A percentile compares a stretch with the other conserved stretches of the same genome.
These are phyloP conservation scores for Anisodus tanguticus DNA, from an alignment of 257 asterid genomes.

Conservation along the genomic window DNA sequence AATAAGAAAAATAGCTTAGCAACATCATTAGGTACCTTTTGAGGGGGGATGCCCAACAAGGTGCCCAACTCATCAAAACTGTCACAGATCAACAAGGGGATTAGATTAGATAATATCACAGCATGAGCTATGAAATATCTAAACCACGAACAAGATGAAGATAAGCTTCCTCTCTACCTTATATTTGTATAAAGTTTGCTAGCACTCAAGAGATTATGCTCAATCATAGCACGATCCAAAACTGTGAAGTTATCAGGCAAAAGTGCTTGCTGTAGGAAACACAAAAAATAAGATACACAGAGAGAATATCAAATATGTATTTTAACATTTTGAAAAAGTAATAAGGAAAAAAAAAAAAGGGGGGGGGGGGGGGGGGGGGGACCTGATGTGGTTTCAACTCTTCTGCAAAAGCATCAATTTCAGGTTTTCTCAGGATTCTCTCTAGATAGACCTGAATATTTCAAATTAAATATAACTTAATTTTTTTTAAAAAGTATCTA, in stretches of 20 bases:
- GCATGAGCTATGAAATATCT: constrained; percentile 26
- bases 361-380: no score
- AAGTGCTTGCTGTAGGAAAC: constrained; percentile 68
- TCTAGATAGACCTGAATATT: constrained; percentile 85
- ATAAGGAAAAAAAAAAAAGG: neutral
- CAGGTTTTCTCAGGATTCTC: constrained; percentile 94
- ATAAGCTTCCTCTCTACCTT: constrained; percentile 53
- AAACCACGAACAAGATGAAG: constrained; percentile 28
- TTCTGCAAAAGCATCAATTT: constrained; percentile 96
- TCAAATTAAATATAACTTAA: constrained; percentile 28
- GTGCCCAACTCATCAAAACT: constrained; percentile 96
- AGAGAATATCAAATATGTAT: constrained; percentile 20
- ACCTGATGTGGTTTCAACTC: constrained; percentile 99
- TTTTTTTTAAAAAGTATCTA: neutral
- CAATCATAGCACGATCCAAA: constrained; percentile 98
- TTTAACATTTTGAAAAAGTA: constrained; percentile 27
- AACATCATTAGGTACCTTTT: constrained; percentile 56
- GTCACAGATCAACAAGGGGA: constrained; percentile 35
- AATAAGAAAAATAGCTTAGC: constrained; percentile 7
- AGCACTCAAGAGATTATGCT: constrained; percentile 96
- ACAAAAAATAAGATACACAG: constrained; percentile 28
- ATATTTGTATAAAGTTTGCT: constrained; percentile 96
- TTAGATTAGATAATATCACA: constrained; percentile 30
- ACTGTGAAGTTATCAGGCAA: constrained; percentile 94
- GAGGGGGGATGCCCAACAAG: constrained; percentile 93